Conservation (phyloP, 495 filamentous ascomycete species). For the Penicillium lagena region DNA sequence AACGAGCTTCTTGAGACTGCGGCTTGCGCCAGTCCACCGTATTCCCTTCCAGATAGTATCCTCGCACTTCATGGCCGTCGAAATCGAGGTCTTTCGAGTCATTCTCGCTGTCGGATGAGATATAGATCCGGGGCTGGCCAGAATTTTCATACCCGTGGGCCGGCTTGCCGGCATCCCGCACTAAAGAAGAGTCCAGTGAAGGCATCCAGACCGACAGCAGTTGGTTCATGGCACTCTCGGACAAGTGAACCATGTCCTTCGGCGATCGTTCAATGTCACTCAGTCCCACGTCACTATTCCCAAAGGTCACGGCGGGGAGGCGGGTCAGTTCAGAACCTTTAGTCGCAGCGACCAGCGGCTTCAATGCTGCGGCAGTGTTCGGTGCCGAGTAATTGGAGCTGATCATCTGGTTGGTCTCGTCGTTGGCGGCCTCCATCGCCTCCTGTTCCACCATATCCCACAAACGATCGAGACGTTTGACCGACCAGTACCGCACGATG, state of each 20-base stretch:
- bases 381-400: slow-evolving; percentile 8
- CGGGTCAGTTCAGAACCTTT: slow-evolving; percentile 18
- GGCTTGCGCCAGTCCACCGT: slow-evolving; percentile 27
- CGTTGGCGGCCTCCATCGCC: slow-evolving; percentile 19
- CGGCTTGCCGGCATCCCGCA: slow-evolving; percentile 3
- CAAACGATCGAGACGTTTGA: slow-evolving; percentile 32
- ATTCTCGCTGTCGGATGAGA: slow-evolving; percentile 20
- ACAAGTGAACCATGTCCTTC: slow-evolving; percentile 32
- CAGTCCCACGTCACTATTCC: slow-evolving; percentile 26
- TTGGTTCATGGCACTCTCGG: slow-evolving; percentile 30
- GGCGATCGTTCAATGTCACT: slow-evolving; percentile 29
- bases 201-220: slow-evolving; percentile 30
- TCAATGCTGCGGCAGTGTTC: slow-evolving; percentile 5
- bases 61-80: slow-evolving; percentile 18
- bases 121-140: slow-evolving; percentile 7
- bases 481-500: slow-evolving; percentile 38
- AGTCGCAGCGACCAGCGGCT: slow-evolving; percentile 6
- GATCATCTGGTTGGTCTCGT: slow-evolving; percentile 22
- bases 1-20: slow-evolving; percentile 25
- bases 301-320: slow-evolving; percentile 20
- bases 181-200: slow-evolving; percentile 1
- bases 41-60: slow-evolving; percentile 32
- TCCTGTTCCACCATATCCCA: slow-evolving; percentile 35
- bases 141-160: background rate
- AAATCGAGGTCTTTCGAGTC: slow-evolving; percentile 21